Conservation (phyloP, 306 rosid genomes). For the Vicia sativa region DNA sequence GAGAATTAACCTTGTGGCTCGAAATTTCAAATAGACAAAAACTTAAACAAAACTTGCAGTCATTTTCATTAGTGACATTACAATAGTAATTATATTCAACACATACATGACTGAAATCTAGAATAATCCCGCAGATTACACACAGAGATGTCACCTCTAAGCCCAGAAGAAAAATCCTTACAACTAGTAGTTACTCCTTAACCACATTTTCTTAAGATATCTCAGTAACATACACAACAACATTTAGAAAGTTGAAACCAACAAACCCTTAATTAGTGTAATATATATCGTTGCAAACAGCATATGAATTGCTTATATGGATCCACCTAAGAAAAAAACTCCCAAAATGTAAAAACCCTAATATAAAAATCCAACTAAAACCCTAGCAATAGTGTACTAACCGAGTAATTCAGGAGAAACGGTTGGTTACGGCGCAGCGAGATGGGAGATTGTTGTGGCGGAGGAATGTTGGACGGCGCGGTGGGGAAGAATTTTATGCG, state of each 20-base stretch:
- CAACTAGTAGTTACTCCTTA: neutral
- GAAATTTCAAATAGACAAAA: too few relatives aligned
- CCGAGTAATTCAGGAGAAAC: neutral
- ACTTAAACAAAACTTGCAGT: too few relatives aligned
- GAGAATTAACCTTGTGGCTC: too few relatives aligned
- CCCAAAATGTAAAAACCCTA: neutral
- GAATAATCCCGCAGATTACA: too few relatives aligned
- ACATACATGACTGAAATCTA: too few relatives aligned
- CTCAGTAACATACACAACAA: neutral
- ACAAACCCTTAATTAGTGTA: slow-evolving; percentile 19
- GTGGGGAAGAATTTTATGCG: neutral
- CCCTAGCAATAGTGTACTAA: neutral
- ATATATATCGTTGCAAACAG: neutral
- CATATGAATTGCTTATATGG: neutral
- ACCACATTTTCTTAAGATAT: slow-evolving; percentile 27
- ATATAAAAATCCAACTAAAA: neutral
- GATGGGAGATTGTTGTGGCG: neutral
- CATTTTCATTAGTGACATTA: too few relatives aligned
- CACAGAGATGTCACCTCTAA: too few relatives aligned
- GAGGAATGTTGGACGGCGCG: neutral
- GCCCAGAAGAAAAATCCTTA: too few relatives aligned
- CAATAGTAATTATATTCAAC: too few relatives aligned
- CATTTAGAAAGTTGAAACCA: neutral
- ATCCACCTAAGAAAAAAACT: neutral
- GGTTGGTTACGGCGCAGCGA: neutral